These are phyloP conservation scores for Angophora floribunda DNA, from an alignment of 345 rosid genomes.

Conservation along the genomic window DNA sequence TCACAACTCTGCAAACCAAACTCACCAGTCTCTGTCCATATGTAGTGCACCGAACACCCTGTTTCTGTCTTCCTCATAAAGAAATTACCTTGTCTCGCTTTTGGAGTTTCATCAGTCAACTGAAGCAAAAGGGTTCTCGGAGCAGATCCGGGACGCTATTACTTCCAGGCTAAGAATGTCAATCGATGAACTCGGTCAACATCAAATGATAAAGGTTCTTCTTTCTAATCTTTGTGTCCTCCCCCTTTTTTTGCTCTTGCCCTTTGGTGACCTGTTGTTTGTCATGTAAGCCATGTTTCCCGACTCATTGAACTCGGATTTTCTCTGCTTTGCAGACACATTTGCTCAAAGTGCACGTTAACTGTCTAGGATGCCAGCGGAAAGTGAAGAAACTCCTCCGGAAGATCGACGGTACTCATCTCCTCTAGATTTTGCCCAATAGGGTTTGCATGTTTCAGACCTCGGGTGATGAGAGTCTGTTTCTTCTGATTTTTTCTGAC, in stretches of 20 bases:
- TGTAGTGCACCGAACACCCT: background rate
- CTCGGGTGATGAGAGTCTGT: background rate
- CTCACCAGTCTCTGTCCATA: background rate
- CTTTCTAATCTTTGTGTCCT: background rate
- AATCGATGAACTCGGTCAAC: constrained; percentile 15
- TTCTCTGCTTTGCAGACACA: constrained; percentile 26
- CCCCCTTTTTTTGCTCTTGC: background rate
- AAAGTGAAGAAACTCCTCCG: constrained; percentile 60
- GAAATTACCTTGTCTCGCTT: background rate
- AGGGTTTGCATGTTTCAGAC: background rate
- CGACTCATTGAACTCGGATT: background rate
- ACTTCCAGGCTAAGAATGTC: constrained; percentile 11
- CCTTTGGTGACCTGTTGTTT: background rate
- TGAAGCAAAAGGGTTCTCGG: background rate
- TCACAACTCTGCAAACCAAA: background rate
- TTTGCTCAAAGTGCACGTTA: constrained; percentile 53
- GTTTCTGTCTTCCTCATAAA: background rate
- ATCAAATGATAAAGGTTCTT: constrained; percentile 25
- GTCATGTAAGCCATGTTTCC: background rate
- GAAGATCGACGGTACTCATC: constrained; percentile 54
- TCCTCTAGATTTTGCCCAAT: background rate
- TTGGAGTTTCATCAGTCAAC: background rate
- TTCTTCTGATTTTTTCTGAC: background rate
- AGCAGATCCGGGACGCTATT: background rate
- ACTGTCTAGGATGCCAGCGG: constrained; percentile 68